Evolutionary conservation across 2,329 filamentous ascomycete species (phyloP), one percentile per base, ranked within the genome.

Genomic region (Paecilomyces sp.): DNA sequence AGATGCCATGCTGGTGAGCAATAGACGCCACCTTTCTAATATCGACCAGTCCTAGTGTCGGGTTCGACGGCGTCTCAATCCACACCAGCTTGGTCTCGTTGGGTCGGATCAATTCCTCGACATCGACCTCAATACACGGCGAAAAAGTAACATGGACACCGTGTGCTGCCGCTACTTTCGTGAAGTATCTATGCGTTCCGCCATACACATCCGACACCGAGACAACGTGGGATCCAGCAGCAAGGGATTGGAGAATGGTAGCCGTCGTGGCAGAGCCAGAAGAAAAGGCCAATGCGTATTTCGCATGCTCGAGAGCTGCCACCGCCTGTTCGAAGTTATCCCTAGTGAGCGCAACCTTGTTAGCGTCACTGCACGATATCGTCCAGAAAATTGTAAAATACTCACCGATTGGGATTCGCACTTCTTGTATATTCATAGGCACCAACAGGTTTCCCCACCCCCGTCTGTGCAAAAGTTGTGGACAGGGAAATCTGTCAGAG

Each of bases 141-240:
- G 92, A 93, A 77, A 99, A 99, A 56, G 93, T 96, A 63, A 97
- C 94, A 68, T 89, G 86, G 58, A 99, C 91, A 69, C 93, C 91
- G 76, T 99, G 94, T 28, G 94, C 92, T 70, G 91, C 87, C 60
- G 94, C 94, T 56, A 97, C 94, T 79, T 97, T 92, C 65, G 94
- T 99, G 82, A 99, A 99, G 82, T 99, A 99, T 70, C 94, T 85
- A 80, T 99, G 94, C 51, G 94, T 99, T 68, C 94, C 94, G 67
- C 94, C 94, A 76, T 99, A 99, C 68, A 99, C 92, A 75, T 99
- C 94, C 54, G 92, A 96, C 55, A 99, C 91, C 62, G 92, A 97
- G 68, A 99, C 88, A 70, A 99, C 91, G 79, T 99, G 94, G 55
- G 91, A 94, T 63, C 92, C 92, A 12, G 89, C 83, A 25, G 93